Evolutionary conservation across 1,284 basidiomycete genomes (phyloP).

Genomic region (Malassezia pachydermatis): DNA sequence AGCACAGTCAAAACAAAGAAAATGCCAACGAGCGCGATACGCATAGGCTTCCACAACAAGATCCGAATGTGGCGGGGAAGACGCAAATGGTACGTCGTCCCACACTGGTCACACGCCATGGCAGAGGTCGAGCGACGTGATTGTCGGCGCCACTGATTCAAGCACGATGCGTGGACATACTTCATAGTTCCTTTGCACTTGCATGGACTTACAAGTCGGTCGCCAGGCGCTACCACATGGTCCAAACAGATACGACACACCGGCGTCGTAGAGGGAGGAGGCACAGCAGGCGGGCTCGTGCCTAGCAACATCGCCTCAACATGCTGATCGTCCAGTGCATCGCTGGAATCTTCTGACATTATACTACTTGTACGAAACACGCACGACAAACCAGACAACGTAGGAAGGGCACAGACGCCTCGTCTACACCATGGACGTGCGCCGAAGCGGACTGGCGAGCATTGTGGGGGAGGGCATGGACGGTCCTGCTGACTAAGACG

Average conservation of each 20-base stretch:
- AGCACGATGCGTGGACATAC: conserved; percentile 41
- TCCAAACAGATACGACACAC: conserved; percentile 15
- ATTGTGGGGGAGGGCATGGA: background rate
- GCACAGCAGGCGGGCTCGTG: background rate
- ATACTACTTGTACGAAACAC: no score
- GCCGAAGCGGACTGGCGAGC: background rate
- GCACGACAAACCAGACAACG: no score
- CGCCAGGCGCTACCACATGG: background rate
- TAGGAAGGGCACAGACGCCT: no score
- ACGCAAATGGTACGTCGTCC: conserved; percentile 31
- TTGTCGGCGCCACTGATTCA: conserved; percentile 30
- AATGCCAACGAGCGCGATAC: conserved; percentile 24
- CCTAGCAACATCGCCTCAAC: conserved; percentile 9
- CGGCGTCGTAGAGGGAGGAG: background rate
- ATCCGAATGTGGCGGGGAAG: conserved; percentile 29
- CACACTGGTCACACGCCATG: conserved; percentile 38
- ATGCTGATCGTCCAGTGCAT: conserved; percentile 5
- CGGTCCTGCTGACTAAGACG: background rate
- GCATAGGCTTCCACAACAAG: conserved; percentile 22
- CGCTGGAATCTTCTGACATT: no score
- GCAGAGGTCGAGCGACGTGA: conserved; percentile 25
- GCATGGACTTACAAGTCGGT: conserved; percentile 29
- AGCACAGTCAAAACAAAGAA: conserved; percentile 26
- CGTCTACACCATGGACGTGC: background rate
- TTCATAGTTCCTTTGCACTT: conserved; percentile 41